These are phyloP conservation scores for Hammondia hammondi DNA, from an alignment of 169 alveolate species.

Conservation along the genomic window DNA sequence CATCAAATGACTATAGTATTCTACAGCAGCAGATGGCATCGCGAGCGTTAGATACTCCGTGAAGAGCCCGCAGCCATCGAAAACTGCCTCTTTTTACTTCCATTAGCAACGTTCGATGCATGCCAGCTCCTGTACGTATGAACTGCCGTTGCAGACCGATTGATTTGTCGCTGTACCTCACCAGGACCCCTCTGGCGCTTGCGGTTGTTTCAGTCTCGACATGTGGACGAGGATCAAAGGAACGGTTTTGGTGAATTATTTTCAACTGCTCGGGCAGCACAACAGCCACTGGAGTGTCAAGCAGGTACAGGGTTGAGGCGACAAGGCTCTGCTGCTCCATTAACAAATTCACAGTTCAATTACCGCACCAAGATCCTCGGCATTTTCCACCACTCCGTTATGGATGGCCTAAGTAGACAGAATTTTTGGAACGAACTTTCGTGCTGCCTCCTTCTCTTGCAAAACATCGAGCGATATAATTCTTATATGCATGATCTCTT, in stretches of 20 bases:
- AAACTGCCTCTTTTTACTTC: too few relatives aligned
- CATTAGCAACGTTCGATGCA: too few relatives aligned
- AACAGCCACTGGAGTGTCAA: background rate
- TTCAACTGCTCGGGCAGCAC: background rate
- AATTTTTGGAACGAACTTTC: constrained; percentile 75
- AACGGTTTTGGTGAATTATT: background rate
- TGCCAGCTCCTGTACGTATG: too few relatives aligned
- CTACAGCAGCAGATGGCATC: too few relatives aligned
- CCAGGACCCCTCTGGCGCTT: constrained; percentile 70
- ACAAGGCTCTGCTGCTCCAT: background rate
- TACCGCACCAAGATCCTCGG: constrained; percentile 75
- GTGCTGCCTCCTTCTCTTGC: background rate
- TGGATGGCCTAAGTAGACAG: constrained; percentile 78
- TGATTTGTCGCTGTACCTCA: background rate
- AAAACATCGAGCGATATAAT: constrained; percentile 30
- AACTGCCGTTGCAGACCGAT: too few relatives aligned
- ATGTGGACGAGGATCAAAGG: background rate
- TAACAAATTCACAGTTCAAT: background rate
- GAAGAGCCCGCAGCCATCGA: too few relatives aligned
- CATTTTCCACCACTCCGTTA: constrained; percentile 76
- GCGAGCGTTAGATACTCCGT: too few relatives aligned
- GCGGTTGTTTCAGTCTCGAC: constrained; percentile 62
- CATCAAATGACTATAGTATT: too few relatives aligned
- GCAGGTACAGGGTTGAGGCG: background rate
- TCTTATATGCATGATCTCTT: background rate